Evolutionary conservation across 2,329 filamentous ascomycete genomes (phyloP).

Genomic region (Penicillium sp.): DNA sequence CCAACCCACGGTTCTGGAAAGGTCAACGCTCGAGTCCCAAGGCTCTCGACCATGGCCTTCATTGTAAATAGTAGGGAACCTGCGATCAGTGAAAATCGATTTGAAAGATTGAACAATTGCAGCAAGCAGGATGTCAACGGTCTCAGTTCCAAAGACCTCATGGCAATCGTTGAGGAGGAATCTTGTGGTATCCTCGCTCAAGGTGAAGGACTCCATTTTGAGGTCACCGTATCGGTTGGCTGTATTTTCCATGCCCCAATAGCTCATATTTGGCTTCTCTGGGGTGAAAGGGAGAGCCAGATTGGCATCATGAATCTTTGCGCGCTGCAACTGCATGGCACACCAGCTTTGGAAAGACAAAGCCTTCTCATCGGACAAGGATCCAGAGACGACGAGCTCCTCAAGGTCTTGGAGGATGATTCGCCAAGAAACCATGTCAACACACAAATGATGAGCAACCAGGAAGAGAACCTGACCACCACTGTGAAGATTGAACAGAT

Average conservation of each 20-base stretch:
- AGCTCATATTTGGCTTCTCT: slow-evolving; percentile 37
- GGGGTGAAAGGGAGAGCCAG: slow-evolving; percentile 34
- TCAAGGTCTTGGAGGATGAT: slow-evolving; percentile 43
- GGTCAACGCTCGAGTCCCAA: slow-evolving; percentile 50
- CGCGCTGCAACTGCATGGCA: slow-evolving; percentile 36
- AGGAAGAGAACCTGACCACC: slow-evolving; percentile 38
- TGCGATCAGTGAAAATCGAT: slow-evolving; percentile 48
- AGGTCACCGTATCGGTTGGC: slow-evolving; percentile 42
- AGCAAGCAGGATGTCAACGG: slow-evolving; percentile 43
- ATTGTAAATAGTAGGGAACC: slow-evolving; percentile 51
- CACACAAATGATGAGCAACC: slow-evolving; percentile 34
- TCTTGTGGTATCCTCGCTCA: slow-evolving; percentile 39
- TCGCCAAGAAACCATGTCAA: slow-evolving; percentile 42
- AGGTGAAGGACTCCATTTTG: slow-evolving; percentile 39
- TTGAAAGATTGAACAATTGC: slow-evolving; percentile 50
- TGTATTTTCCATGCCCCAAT: slow-evolving; percentile 42
- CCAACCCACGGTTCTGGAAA: slow-evolving; percentile 55
- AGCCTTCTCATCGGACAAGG: slow-evolving; percentile 38
- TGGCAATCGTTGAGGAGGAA: slow-evolving; percentile 40
- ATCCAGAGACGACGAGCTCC: slow-evolving; percentile 39
- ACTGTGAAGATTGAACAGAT: slow-evolving; percentile 43
- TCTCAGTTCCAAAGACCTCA: slow-evolving; percentile 40
- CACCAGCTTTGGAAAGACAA: slow-evolving; percentile 48
- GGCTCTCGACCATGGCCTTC: slow-evolving; percentile 56
- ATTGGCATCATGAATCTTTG: slow-evolving; percentile 23